Evolutionary conservation across 306 rosid species (phyloP), one percentile per base, ranked within the genome.

Genomic region (Cyamopsis tetragonoloba): DNA sequence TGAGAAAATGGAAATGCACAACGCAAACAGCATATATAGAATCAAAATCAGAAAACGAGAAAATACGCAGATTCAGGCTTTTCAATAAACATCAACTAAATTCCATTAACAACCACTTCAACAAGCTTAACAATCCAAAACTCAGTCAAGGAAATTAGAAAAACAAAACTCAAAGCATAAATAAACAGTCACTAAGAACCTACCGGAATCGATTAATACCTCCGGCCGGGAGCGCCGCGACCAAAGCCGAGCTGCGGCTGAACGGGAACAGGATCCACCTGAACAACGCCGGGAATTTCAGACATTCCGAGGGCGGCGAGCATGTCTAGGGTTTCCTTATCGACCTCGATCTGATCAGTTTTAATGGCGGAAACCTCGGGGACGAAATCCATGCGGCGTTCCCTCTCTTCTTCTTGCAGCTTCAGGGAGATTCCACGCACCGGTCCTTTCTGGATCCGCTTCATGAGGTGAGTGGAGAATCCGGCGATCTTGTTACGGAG

Each of bases 341-440:
- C 91, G 19, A 86, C 91, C 72, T 73, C 77, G 39, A 86, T 72
- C 2, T 37, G 74, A 0, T 82, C 80, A 7, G 72, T 80, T 56
- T 38, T 67, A 34, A 85, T 82, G 32, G 87, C 85, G 0, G 87
- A 85, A 22, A 63, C 72, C 0, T 80, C 85, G 11, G 87, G 91
- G 6, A 85, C 87, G 53, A 71, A 82, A 73, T 85, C 91, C 87
- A 85, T 80, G 71, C 87, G 83, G 19, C 87, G 87, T 79, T 85
- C 85, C 0, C 85, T 65, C 82, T 85, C 87, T 55, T 85, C 91
- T 61, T 85, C 91, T 61, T 85, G 87, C 0, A 85, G 91, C 82
- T 80, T 85, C 11, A 85, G 72, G 0, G 91, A 85, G 63, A 85
- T 82, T 2, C 91, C 91, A 10, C 85, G 77, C 1, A 85, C 87